A percentile compares a stretch with the other conserved stretches of the same genome.
Conservation (phyloP, 441 rosid genomes). For the Syzygium malaccense region DNA sequence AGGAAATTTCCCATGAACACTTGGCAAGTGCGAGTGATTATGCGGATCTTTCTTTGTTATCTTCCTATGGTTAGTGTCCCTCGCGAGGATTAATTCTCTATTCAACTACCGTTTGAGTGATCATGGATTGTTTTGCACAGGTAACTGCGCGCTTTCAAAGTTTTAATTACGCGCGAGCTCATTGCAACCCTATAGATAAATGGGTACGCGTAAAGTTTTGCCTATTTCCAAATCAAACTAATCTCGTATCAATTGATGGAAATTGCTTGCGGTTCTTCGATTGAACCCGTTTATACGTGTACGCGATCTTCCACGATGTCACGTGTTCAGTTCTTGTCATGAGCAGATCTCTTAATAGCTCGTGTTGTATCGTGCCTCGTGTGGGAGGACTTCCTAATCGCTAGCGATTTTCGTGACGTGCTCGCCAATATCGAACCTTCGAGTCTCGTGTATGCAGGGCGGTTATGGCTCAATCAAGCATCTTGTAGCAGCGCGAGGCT, state of each 20-base stretch:
- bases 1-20: not conserved
- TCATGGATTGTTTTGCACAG: not conserved
- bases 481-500: rapidly evolving
- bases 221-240: rapidly evolving
- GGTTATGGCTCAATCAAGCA: not conserved
- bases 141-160: not conserved
- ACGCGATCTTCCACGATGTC: not conserved
- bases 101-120: not conserved
- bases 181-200: not conserved
- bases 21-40: not conserved
- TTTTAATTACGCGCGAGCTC: not conserved
- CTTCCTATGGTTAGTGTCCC: not conserved
- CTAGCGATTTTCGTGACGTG: rapidly evolving
- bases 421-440: rapidly evolving
- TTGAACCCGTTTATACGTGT: not conserved
- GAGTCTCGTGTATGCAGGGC: rapidly evolving
- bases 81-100: not conserved
- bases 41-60: not conserved
- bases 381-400: rapidly evolving
- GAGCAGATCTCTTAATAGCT: not conserved
- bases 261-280: not conserved
- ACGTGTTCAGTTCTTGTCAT: rapidly evolving
- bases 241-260: rapidly evolving
- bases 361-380: rapidly evolving
- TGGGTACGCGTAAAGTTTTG: rapidly evolving